Evolutionary conservation across 78 protist species (phyloP), one percentile per base, ranked within the genome.

Genomic region (Neovahlkampfia damariscottae): DNA sequence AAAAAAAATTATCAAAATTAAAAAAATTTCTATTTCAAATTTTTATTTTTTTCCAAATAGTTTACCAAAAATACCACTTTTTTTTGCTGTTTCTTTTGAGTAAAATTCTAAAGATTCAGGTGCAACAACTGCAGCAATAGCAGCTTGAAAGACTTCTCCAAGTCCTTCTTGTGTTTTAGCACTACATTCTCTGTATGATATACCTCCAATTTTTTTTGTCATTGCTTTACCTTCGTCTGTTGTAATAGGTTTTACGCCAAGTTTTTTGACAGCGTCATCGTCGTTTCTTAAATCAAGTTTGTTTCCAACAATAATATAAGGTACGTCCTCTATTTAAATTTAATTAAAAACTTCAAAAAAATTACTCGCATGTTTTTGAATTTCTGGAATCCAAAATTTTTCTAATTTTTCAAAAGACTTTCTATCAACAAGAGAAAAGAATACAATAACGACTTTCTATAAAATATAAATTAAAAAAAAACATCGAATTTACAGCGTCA

Each of bases 201-300:
- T 27, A 5, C 86, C 89, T 35, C 81, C 75, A 50, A 85, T 81
- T 68, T 85, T 82, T 59, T 77, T 77, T 35, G 79, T 41, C 81
- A 85, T 73, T 19, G 81, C 82, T 40, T 41, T 38, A 74, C 82
- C 89, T 78, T 75, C 80, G 76, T 85, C 85, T 2, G 73, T 31
- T 1, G 86, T 85, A 31, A 85, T 76, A 74, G 89, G 89, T 41
- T 80, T 84, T 50, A 76, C 79, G 19, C 62, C 62, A n/a, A 50
- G 62, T n/a, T 19, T 50, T 37, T 79, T 79, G 28, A 80, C 81
- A 35, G 89, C 70, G 69, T 85, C 80, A 37, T 84, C 85, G 75
- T 85, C 89, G 38, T 76, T 85, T 41, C 89, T 70, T 38, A 85
- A 74, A 72, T 85, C 89, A 5, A 72, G 74, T 79, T 85, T 85